Percentiles rank a stretch among this genome's conserved stretches.
These are phyloP conservation scores for Lepiota subincarnata DNA, from an alignment of 768 basidiomycete genomes.

Conservation along the genomic window DNA sequence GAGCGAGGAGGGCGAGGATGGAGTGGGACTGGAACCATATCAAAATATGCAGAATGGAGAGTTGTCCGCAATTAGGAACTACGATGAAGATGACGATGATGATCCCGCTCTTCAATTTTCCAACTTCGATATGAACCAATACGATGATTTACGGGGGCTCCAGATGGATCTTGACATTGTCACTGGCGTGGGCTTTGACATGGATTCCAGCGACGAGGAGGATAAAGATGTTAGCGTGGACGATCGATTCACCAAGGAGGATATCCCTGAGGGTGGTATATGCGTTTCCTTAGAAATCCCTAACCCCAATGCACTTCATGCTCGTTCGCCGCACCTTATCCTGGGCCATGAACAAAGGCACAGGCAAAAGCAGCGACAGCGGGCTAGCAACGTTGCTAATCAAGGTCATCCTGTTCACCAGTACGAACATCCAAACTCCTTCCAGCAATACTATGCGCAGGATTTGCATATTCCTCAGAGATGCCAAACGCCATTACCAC, in stretches of 20 bases:
- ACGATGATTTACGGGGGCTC: slow-evolving; percentile 12
- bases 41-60: not conserved
- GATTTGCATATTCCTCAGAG: not conserved
- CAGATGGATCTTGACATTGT: slow-evolving; percentile 10
- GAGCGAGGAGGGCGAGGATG: slow-evolving; percentile 33
- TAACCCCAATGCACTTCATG: not conserved
- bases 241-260: not conserved
- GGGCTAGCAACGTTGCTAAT: not conserved
- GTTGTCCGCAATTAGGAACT: not conserved
- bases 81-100: slow-evolving; percentile 17
- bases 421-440: not conserved
- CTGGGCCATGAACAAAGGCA: not conserved
- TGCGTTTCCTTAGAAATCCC: slow-evolving; percentile 9
- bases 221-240: not conserved
- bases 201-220: slow-evolving; percentile 12
- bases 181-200: slow-evolving; percentile 8
- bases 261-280: slow-evolving; percentile 7
- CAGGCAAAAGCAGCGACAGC: slow-evolving; percentile 1
- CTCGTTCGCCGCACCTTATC: not conserved
- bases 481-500: slow-evolving; percentile 3
- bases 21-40: slow-evolving; percentile 1
- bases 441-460: no score
- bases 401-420: slow-evolving; percentile 7
- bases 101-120: slow-evolving; percentile 1
- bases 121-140: slow-evolving; percentile 6